Conservation (phyloP, 805 yeast genomes). For the Naumovozyma castellii region DNA sequence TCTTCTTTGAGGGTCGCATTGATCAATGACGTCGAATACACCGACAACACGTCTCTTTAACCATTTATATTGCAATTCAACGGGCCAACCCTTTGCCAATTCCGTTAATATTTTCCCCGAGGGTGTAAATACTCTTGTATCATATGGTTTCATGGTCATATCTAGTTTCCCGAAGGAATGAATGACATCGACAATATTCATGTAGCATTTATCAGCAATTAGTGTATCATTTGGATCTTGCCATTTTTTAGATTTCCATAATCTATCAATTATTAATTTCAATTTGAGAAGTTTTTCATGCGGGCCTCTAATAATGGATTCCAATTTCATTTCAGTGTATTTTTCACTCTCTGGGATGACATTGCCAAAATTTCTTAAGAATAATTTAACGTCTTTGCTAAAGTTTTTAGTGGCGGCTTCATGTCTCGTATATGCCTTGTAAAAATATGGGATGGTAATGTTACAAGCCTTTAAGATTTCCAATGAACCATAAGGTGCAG, state of each 20-base stretch:
- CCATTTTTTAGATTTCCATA: conserved; percentile 38
- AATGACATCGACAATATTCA: conserved; percentile 53
- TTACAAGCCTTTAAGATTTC: conserved; percentile 79
- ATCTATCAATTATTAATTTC: conserved; percentile 56
- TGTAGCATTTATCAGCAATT: conserved; percentile 34
- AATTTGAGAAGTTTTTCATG: conserved; percentile 58
- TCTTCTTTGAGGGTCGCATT: conserved; percentile 27
- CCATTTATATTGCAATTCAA: conserved; percentile 83
- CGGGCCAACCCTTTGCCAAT: conserved; percentile 80
- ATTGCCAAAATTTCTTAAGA: conserved; percentile 31
- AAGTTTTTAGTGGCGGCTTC: conserved; percentile 82
- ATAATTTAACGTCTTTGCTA: conserved; percentile 35
- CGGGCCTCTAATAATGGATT: conserved; percentile 56
- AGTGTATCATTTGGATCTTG: conserved; percentile 14
- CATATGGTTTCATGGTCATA: conserved; percentile 34
- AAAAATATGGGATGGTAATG: conserved; percentile 77
- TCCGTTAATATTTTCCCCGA: conserved; percentile 84
- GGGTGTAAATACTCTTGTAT: conserved; percentile 73
- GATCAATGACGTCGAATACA: conserved; percentile 43
- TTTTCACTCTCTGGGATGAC: conserved; percentile 22
- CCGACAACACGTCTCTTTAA: conserved; percentile 75
- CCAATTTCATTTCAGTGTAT: conserved; percentile 45
- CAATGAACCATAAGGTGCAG: conserved; percentile 57
- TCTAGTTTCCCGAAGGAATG: conserved; percentile 69
- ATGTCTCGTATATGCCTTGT: conserved; percentile 86